Conservation (phyloP, 768 basidiomycete species). For the Omphalotus guepiniiformis region DNA sequence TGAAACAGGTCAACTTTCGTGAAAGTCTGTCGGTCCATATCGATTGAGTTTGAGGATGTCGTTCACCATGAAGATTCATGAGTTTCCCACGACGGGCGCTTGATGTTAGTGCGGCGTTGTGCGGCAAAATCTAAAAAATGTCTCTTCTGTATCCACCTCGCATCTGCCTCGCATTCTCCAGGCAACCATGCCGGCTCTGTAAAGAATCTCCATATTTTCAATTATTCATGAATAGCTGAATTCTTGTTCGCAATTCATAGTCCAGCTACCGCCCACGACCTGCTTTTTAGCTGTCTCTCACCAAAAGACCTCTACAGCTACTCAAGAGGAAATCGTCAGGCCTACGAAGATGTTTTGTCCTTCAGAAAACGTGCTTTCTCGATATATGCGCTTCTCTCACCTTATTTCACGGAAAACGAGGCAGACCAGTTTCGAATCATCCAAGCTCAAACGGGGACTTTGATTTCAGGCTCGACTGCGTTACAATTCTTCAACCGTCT, state of each 20-base stretch:
- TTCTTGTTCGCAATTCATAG: too few species aligned
- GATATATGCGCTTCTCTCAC: neutral
- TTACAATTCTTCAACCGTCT: conserved; percentile 37
- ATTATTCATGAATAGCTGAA: too few species aligned
- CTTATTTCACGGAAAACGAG: conserved; percentile 2
- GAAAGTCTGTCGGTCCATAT: neutral
- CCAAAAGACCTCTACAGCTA: neutral
- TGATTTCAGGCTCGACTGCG: conserved; percentile 38
- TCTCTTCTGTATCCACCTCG: too few species aligned
- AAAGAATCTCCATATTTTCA: too few species aligned
- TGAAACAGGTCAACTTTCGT: neutral
- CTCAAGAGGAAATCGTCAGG: neutral
- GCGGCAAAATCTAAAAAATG: too few species aligned
- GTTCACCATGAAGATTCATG: too few species aligned
- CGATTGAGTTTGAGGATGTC: too few species aligned
- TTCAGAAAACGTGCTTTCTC: neutral
- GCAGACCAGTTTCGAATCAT: conserved; percentile 28
- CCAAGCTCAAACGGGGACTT: conserved; percentile 29
- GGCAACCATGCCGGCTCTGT: too few species aligned
- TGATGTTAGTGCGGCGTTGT: too few species aligned
- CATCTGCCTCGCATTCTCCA: too few species aligned
- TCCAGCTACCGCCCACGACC: neutral
- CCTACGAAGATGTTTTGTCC: neutral
- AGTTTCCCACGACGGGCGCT: too few species aligned
- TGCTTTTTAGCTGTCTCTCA: neutral